These are phyloP conservation scores for Jasminum sambac DNA, from an alignment of 257 asterid genomes.

Conservation along the genomic window DNA sequence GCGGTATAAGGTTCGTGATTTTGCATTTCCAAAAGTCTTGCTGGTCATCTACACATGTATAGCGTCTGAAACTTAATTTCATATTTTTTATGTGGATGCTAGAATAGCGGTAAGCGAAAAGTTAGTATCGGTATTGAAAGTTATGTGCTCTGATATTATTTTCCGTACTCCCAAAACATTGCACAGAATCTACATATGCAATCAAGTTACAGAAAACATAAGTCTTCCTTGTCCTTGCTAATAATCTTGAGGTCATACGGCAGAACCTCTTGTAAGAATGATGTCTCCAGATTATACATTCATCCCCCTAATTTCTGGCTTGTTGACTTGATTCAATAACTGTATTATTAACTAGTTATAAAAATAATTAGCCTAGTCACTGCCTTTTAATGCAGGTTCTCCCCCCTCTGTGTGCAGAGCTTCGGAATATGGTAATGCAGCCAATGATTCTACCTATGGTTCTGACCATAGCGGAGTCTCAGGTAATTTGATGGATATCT, in stretches of 20 bases:
- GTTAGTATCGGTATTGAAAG: background rate
- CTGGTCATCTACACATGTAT: background rate
- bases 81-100: background rate
- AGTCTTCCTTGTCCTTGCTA: background rate
- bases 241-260: background rate
- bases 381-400: conserved; percentile 72
- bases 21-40: conserved; percentile 15
- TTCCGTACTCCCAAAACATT: background rate
- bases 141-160: background rate
- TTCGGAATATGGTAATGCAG: conserved; percentile 96
- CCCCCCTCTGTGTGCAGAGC: conserved; percentile 99
- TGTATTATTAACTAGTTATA: background rate
- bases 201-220: background rate
- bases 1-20: conserved; percentile 86
- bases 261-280: conserved; percentile 4
- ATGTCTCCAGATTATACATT: conserved; percentile 18
- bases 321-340: conserved; percentile 17
- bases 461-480: conserved; percentile 95
- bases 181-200: background rate
- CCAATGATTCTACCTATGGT: conserved; percentile 99
- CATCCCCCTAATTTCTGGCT: conserved; percentile 10
- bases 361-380: conserved; percentile 18
- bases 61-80: background rate
- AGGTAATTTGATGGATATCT: conserved; percentile 49
- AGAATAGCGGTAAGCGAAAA: background rate